Base-by-base conservation (phyloP, 2,329 filamentous ascomycete genomes). In the Trichophyton rubrum region DNA sequence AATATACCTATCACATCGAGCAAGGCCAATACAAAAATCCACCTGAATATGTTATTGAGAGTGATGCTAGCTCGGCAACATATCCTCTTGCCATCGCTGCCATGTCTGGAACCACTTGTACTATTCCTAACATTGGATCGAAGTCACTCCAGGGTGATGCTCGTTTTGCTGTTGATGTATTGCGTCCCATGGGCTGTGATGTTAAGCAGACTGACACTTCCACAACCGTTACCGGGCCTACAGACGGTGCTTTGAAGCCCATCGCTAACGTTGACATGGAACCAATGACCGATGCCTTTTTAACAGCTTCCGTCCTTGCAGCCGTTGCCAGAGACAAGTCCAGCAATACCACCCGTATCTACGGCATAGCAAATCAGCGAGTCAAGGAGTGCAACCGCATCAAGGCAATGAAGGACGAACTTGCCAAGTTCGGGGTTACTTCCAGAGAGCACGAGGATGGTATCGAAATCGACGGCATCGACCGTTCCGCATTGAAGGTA, bases 321-420 rank as follows among this genome's bases (percentile, higher is more conserved):
- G 93, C 93, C 40, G 89, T 96, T 49, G 90, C 92, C 8, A 84
- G 82, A 13, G 89, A 89, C 1, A 85, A 85, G 58, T 77, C 76
- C 58, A 71, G 74, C 7, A 80, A 79, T 41, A 86, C 84, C 1
- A 99, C 93, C 0, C 84, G 84, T 60, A 97, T 99, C 66, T 87
- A 86, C 15, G 93, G 93, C 57, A 99, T 99, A 67, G 93, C 93
- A 33, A 99, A 99, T 69, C 93, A 99, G 73, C 85, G 93, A 67
- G 92, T 97, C 62, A 99, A 99, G 73, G 93, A 99, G 71, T 99
- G 93, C 77, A 96, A 99, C 72, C 87, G 93, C 40, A 99, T 99
- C 66, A 82, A 85, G 64, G 93, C 93, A 33, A 99, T 99, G 93
- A 88, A 90, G 70, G 88, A 91, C 62, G 88, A 99, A 74, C 82